Percentiles rank a stretch among this genome's conserved stretches.
Evolutionary conservation across 441 rosid species (phyloP).

Genomic region (Isatis lusitanica): DNA sequence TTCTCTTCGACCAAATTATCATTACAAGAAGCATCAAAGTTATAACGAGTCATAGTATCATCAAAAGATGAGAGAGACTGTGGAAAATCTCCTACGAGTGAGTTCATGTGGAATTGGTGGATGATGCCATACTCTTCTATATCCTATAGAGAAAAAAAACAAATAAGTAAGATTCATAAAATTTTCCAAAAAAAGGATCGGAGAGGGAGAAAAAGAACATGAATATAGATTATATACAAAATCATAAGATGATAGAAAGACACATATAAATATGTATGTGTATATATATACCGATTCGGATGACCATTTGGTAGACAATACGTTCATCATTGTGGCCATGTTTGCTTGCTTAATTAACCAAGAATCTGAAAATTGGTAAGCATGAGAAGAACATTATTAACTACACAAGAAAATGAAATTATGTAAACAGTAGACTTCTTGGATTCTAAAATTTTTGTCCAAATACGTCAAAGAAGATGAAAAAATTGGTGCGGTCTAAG

Average conservation of each 20-base stretch:
- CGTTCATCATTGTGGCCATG: constrained; percentile 16
- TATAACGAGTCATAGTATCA: neutral
- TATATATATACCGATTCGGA: constrained; percentile 25
- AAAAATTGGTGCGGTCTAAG: neutral
- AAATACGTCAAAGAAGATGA: neutral
- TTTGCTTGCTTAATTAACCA: neutral
- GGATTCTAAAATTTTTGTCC: neutral
- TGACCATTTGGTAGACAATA: constrained; percentile 16
- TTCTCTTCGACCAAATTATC: constrained; percentile 6
- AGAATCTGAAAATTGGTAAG: constrained; percentile 14
- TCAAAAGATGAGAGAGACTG: constrained; percentile 14
- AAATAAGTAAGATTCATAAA: constrained; percentile 1
- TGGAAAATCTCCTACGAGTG: constrained; percentile 32
- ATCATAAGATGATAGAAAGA: neutral
- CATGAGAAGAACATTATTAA: neutral
- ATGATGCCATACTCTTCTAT: constrained; percentile 30
- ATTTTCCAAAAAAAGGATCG: neutral
- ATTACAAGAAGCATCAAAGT: constrained; percentile 19
- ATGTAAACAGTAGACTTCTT: neutral
- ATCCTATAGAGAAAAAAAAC: constrained; percentile 17
- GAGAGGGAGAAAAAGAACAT: neutral
- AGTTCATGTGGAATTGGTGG: constrained; percentile 30
- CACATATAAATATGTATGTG: neutral
- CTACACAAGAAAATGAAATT: neutral
- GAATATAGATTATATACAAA: neutral